A percentile compares a stretch with the other conserved stretches of the same genome.
Evolutionary conservation across 2,329 filamentous ascomycete species (phyloP).

Genomic region (Teratosphaeria viscida): DNA sequence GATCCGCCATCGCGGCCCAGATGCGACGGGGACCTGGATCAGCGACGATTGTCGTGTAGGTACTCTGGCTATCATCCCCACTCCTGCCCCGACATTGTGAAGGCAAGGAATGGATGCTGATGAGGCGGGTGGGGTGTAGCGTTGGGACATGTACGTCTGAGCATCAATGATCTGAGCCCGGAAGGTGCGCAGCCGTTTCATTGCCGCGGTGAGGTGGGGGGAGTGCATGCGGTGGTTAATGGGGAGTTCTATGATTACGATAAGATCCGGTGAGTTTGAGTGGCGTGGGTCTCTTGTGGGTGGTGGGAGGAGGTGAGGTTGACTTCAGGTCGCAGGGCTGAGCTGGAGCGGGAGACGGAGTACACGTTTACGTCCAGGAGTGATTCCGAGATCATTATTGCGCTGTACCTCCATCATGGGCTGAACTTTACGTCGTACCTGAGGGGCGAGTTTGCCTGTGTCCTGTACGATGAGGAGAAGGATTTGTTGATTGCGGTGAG

Average conservation of each 20-base stretch:
- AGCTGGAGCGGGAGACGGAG: constrained; percentile 22
- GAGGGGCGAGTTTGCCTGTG: constrained; percentile 46
- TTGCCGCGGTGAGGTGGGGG: constrained; percentile 9
- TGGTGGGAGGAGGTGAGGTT: neutral
- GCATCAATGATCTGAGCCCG: constrained; percentile 43
- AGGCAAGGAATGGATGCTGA: constrained; percentile 11
- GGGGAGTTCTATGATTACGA: constrained; percentile 51
- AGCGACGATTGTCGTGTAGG: constrained; percentile 34
- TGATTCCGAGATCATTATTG: constrained; percentile 45
- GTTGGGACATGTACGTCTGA: constrained; percentile 42
- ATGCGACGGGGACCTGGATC: constrained; percentile 37
- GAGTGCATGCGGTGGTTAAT: constrained; percentile 49
- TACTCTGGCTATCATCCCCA: constrained; percentile 12
- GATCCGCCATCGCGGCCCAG: constrained; percentile 38
- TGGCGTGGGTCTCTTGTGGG: too few species aligned
- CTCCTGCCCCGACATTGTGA: neutral
- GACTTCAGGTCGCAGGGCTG: constrained; percentile 1
- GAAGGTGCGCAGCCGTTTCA: constrained; percentile 38
- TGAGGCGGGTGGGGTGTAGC: constrained; percentile 15
- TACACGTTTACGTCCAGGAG: constrained; percentile 38
- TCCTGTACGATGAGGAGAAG: constrained; percentile 39
- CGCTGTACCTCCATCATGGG: constrained; percentile 42
- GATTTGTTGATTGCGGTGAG: constrained; percentile 38
- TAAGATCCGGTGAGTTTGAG: constrained; percentile 25
- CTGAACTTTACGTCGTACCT: constrained; percentile 36